These are phyloP conservation scores for Cutaneotrichosporon arboriforme DNA, from an alignment of 1,284 basidiomycete genomes.

Conservation along the genomic window DNA sequence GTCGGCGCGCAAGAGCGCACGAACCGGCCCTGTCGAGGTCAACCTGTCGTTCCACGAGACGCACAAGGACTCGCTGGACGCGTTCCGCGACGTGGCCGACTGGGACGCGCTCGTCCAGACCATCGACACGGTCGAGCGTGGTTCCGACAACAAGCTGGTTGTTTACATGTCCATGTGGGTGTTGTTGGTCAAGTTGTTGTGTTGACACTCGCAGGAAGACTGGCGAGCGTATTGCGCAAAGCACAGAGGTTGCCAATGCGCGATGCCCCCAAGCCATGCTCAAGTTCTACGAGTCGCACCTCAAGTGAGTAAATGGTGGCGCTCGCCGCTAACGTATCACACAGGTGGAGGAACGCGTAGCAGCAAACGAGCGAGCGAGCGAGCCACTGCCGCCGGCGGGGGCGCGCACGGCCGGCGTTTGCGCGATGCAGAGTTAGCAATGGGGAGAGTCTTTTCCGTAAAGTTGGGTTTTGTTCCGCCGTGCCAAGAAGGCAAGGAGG, in stretches of 20 bases:
- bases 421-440: too few relatives aligned
- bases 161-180: constrained; percentile 46
- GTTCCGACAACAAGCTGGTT: constrained; percentile 22
- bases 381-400: too few relatives aligned
- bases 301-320: constrained; percentile 29
- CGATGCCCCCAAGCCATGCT: constrained; percentile 43
- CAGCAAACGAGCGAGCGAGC: too few relatives aligned
- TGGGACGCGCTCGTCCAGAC: constrained; percentile 42
- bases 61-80: constrained; percentile 30
- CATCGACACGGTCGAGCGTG: constrained; percentile 42
- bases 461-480: too few relatives aligned
- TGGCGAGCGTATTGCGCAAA: constrained; percentile 30
- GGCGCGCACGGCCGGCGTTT: too few relatives aligned
- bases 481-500: too few relatives aligned
- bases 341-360: background rate
- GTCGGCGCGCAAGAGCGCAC: too few relatives aligned
- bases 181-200: background rate
- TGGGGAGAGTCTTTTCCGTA: too few relatives aligned
- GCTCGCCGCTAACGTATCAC: too few relatives aligned
- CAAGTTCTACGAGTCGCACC: constrained; percentile 44
- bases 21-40: constrained; percentile 49
- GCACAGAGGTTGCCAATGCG: constrained; percentile 29
- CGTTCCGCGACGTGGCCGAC: constrained; percentile 35
- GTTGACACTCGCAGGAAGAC: constrained; percentile 28
- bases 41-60: constrained; percentile 51